Percentiles rank a stretch among this genome's conserved stretches.
phyloP scores from a whole-genome alignment of 2,329 filamentous ascomycete species.

The Nemania bipapillata region DNA sequence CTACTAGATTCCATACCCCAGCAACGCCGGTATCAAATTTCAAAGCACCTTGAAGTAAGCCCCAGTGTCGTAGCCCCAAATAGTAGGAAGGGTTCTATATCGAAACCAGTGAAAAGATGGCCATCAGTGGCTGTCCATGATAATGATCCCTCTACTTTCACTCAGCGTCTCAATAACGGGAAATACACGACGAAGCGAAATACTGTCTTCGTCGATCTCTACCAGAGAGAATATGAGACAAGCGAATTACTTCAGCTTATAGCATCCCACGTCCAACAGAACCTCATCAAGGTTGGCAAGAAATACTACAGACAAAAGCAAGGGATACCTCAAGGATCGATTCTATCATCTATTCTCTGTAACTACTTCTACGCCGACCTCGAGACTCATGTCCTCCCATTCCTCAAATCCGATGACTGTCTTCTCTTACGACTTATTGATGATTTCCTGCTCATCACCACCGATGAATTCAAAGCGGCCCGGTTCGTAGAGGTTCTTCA shows the following conservation, averaged over 20 bases:
- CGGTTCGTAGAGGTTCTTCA: conserved; percentile 85
- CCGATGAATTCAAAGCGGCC: conserved; percentile 71
- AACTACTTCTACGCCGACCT: conserved; percentile 96
- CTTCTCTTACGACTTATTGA: conserved; percentile 86
- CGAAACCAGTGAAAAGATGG: conserved; percentile 62
- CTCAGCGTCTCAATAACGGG: conserved; percentile 57
- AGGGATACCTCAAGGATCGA: conserved; percentile 93
- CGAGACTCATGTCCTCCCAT: conserved; percentile 74
- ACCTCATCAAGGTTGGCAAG: conserved; percentile 88
- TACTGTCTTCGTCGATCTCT: conserved; percentile 80
- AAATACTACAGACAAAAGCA: conserved; percentile 86
- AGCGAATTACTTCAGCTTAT: conserved; percentile 75
- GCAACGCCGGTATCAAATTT: conserved; percentile 73
- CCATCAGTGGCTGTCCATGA: conserved; percentile 61
- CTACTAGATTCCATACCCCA: conserved; percentile 70
- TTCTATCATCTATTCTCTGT: conserved; percentile 86
- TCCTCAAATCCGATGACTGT: conserved; percentile 68
- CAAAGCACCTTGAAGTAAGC: conserved; percentile 76
- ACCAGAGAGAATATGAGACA: conserved; percentile 67
- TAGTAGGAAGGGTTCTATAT: conserved; percentile 40
- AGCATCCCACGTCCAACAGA: conserved; percentile 80
- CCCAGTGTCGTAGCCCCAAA: conserved; percentile 55
- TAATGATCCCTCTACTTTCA: conserved; percentile 58
- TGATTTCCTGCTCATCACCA: conserved; percentile 90
- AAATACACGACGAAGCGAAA: conserved; percentile 64